Conservation (phyloP, 1,139 yeast species). For the Suhomyces atakaporum region DNA sequence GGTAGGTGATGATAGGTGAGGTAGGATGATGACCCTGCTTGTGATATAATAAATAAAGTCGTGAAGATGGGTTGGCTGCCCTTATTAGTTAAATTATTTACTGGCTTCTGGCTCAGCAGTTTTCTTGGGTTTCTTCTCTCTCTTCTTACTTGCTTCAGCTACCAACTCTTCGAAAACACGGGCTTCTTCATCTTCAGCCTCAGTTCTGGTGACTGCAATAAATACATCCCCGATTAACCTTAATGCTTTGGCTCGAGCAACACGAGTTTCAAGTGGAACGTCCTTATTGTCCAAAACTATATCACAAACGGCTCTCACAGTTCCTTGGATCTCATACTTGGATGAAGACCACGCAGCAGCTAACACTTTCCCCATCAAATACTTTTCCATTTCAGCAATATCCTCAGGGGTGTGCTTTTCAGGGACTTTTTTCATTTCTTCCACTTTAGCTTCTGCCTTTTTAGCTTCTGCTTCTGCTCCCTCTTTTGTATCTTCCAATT, state of each 20-base stretch:
- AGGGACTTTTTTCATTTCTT: conserved; percentile 26
- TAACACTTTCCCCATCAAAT: conserved; percentile 83
- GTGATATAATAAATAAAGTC: too few relatives aligned
- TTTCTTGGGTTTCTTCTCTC: conserved; percentile 47
- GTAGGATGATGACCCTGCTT: too few relatives aligned
- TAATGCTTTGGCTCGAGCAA: conserved; percentile 81
- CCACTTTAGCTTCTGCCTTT: conserved; percentile 14
- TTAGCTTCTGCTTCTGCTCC: conserved; percentile 15
- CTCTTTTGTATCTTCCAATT: conserved; percentile 12
- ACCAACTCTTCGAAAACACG: conserved; percentile 87
- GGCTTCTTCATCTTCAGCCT: conserved; percentile 89
- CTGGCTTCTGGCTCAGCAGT: not conserved
- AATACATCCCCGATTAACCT: conserved; percentile 75
- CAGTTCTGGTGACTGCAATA: conserved; percentile 64
- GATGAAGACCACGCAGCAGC: conserved; percentile 98
- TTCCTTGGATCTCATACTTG: conserved; percentile 84
- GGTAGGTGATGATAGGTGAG: too few relatives aligned
- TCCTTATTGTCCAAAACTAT: conserved; percentile 64
- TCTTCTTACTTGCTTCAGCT: conserved; percentile 86
- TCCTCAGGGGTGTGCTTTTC: conserved; percentile 75
- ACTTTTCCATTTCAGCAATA: conserved; percentile 81
- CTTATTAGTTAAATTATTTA: too few relatives aligned
- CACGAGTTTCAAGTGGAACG: conserved; percentile 55
- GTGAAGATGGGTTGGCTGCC: too few relatives aligned
- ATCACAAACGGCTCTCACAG: conserved; percentile 85